phyloP scores from a whole-genome alignment of 495 filamentous ascomycete genomes.

The Alectoria sarmentosa region DNA sequence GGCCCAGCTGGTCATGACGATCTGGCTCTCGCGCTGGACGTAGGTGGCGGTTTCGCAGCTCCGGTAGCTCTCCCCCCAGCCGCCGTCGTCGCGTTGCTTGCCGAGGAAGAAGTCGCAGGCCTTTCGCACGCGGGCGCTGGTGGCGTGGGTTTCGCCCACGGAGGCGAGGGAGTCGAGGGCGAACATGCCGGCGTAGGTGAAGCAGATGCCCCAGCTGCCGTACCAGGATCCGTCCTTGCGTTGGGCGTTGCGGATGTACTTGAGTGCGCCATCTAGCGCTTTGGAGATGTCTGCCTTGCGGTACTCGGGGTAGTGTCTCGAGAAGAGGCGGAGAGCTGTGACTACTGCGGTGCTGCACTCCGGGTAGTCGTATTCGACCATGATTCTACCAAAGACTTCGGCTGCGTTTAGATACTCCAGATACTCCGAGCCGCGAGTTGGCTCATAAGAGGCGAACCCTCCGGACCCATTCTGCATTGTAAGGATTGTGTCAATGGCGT shows the following conservation, averaged over 20 bases:
- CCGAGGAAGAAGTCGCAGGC: conserved; percentile 81
- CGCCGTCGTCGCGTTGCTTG: conserved; percentile 79
- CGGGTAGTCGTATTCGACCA: conserved; percentile 97
- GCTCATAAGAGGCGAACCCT: conserved; percentile 87
- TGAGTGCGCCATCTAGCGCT: conserved; percentile 63
- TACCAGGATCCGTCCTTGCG: conserved; percentile 88
- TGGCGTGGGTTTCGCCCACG: conserved; percentile 73
- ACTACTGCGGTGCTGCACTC: conserved; percentile 96
- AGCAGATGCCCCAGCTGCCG: conserved; percentile 95
- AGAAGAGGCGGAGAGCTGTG: conserved; percentile 78
- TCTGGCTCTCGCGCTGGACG: conserved; percentile 62
- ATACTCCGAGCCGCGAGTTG: conserved; percentile 64
- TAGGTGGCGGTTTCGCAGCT: conserved; percentile 59
- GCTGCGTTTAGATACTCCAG: conserved; percentile 88
- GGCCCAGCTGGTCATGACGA: conserved; percentile 92
- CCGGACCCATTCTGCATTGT: conserved; percentile 88
- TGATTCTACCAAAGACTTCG: conserved; percentile 94
- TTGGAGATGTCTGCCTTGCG: conserved; percentile 63
- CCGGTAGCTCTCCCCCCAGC: conserved; percentile 94
- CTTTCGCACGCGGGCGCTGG: conserved; percentile 57
- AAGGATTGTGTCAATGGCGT: conserved; percentile 83
- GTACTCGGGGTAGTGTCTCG: conserved; percentile 71
- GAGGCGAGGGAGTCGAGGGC: conserved; percentile 78
- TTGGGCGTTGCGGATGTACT: conserved; percentile 76
- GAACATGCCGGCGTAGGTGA: conserved; percentile 95